A percentile compares a stretch with the other conserved stretches of the same genome.
phyloP scores from a whole-genome alignment of 2,329 filamentous ascomycete genomes.

The Colletotrichum tofieldiae region DNA sequence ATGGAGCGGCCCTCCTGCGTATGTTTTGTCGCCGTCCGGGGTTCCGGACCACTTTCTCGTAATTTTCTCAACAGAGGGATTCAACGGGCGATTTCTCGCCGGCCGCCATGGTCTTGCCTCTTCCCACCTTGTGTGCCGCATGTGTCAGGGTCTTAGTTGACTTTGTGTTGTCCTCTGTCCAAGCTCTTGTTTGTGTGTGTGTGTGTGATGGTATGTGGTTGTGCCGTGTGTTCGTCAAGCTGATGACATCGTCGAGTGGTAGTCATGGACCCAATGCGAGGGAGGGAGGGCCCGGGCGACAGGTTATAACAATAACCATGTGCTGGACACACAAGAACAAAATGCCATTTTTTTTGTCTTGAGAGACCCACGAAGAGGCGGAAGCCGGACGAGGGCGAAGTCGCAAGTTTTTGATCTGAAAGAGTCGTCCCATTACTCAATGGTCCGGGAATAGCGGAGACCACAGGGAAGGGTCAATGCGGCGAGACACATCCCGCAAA shows the following conservation, averaged over 20 bases:
- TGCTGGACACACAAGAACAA: neutral
- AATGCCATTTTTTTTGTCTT: neutral
- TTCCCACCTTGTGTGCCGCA: neutral
- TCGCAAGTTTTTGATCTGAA: slow-evolving; percentile 12
- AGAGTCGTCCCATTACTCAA: slow-evolving; percentile 1
- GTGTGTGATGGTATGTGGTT: neutral
- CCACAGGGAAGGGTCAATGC: slow-evolving; percentile 22
- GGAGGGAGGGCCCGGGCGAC: neutral
- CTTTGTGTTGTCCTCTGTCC: no score
- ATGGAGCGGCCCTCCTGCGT: slow-evolving; percentile 30
- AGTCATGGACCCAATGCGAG: no score
- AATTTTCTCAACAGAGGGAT: slow-evolving; percentile 25
- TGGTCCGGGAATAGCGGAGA: slow-evolving; percentile 26
- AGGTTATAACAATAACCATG: neutral
- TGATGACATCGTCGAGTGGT: neutral
- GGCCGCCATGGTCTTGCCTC: slow-evolving; percentile 6
- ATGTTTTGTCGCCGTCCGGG: slow-evolving; percentile 18
- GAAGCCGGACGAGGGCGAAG: neutral
- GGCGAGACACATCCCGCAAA: slow-evolving; percentile 8
- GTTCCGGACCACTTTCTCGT: slow-evolving; percentile 16
- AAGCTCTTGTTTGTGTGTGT: neutral
- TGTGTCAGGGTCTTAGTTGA: neutral
- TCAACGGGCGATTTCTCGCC: slow-evolving; percentile 18
- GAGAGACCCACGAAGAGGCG: neutral
- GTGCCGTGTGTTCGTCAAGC: neutral